Base-by-base conservation (phyloP, 805 yeast genomes). In the Yarrowia bubula region DNA sequence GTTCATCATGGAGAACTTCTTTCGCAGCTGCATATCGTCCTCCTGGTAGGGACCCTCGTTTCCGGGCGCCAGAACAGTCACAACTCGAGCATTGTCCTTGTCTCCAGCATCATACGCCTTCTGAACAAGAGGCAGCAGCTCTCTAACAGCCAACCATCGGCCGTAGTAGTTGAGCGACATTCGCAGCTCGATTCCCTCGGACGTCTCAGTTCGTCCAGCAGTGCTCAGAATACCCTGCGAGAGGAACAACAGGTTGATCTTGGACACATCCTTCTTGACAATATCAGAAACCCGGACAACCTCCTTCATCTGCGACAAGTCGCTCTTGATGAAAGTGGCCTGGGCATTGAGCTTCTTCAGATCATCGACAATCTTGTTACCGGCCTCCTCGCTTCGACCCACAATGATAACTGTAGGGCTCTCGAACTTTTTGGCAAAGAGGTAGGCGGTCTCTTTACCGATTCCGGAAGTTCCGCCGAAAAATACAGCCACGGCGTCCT, bases 171-270 rank as follows among this genome's bases (percentile, higher is more conserved):
- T 69, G 28, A 71, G 65, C 13, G 71, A 66, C 69, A 73, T 64
- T 64, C 70, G 70, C 37, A 65, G 22, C 48, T 73, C 75, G 9
- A 68, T 60, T 8, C 75, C 75, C 61, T 73, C 75, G 8, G 66
- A 17, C 11, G 68, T 72, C 57, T 70, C 74, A 1, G 38, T 65
- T 53, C 74, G 74, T 28, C 82, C 83, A 61, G 75, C 77, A 50
- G 78, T 47, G n/a, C 66, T 66, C 10, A 61, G 61, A 42, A 50
- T 63, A 6, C 73, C 73, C 32, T 67, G 50, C 15, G 70, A 46
- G 43, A 67, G 44, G 37, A 66, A 69, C 35, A 71, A 48, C 61
- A 70, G 60, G 63, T 69, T 71, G 55, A 70, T 58, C 61, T 69
- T 69, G 33, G 43, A 32, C 17, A 66, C 71, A 14, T 67, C 65